Percentiles rank a stretch among this genome's conserved stretches.
phyloP scores from a whole-genome alignment of 768 basidiomycete genomes.

The Cystobasidium ongulense region DNA sequence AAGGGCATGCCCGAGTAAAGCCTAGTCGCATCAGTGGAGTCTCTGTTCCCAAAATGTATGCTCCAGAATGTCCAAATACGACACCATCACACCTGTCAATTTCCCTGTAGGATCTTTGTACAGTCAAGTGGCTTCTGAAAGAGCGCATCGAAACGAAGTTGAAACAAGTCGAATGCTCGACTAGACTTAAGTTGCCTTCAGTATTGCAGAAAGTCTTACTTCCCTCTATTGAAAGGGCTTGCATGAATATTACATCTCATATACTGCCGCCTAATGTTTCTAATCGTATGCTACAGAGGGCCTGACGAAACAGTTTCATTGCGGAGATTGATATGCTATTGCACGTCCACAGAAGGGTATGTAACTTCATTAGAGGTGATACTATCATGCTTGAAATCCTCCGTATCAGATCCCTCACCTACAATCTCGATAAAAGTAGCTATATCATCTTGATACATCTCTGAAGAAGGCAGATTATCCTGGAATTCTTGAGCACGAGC shows the following conservation, averaged over 20 bases:
- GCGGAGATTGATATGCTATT: neutral
- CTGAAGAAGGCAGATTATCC: neutral
- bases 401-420: neutral
- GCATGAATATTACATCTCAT: too few relatives aligned
- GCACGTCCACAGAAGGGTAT: neutral
- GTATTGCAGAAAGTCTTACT: too few relatives aligned
- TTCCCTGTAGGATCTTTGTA: too few relatives aligned
- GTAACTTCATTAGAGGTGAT: neutral
- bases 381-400: neutral
- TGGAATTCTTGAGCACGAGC: neutral
- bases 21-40: neutral
- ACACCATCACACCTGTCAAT: too few relatives aligned
- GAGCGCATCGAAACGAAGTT: too few relatives aligned
- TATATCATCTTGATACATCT: neutral
- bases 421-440: neutral
- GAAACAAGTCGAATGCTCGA: too few relatives aligned
- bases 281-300: neutral
- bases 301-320: neutral
- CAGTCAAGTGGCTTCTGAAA: too few relatives aligned
- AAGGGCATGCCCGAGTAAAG: constrained; percentile 4
- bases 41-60: neutral
- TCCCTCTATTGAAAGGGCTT: too few relatives aligned
- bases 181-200: too few relatives aligned
- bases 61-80: too few relatives aligned
- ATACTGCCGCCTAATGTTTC: neutral